Base-by-base conservation (phyloP, 2,329 filamentous ascomycete genomes). In the Ophiostoma tasmaniense region DNA sequence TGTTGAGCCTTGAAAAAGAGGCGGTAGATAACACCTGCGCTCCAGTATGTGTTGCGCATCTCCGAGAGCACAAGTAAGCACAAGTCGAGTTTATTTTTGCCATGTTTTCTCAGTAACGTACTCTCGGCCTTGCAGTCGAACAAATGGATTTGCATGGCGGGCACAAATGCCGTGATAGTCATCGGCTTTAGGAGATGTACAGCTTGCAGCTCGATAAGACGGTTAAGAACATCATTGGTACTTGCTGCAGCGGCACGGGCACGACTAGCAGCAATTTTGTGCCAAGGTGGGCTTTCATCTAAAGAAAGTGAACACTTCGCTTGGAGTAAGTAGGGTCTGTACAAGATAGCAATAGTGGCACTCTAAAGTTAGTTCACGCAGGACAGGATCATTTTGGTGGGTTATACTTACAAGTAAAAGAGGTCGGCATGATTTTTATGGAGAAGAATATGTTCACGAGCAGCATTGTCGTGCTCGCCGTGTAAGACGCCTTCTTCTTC, bases 101-200 rank as follows among this genome's bases (percentile, higher is more conserved):
- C 67, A 1, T 65, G 33, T 3, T 62, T 59, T 22, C 67, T 33
- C 22, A 66, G 22, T 1, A 68, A 22, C 0, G 62, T 61, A 4
- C 39, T 66, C 3, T 45, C 62, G 1, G 42, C 42, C 33, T 68
- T 68, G 62, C 67, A 66, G 20, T 68, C 67, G 30, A 59, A 66
- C 14, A 68, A 61, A 28, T 68, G 67, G 7, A 68, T 66, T 45
- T 68, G 67, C 67, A 68, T 68, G n/a, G 67, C 67, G 1, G 62
- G 67, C 17, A 68, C 62, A 11, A 68, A 20, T 4, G 67, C 45
- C 3, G 67, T 66, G 2, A 68, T 66, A 11, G 67, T 68, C 67
- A 68, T 68, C 22, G 62, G 67, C 22, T 66, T 66, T 1, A 68
- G 62, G 13, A 42, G 62, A 30, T 68, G 67, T 22, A 68, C 64